Conservation (phyloP, 2,329 filamentous ascomycete species). For the Exophiala bonariae region DNA sequence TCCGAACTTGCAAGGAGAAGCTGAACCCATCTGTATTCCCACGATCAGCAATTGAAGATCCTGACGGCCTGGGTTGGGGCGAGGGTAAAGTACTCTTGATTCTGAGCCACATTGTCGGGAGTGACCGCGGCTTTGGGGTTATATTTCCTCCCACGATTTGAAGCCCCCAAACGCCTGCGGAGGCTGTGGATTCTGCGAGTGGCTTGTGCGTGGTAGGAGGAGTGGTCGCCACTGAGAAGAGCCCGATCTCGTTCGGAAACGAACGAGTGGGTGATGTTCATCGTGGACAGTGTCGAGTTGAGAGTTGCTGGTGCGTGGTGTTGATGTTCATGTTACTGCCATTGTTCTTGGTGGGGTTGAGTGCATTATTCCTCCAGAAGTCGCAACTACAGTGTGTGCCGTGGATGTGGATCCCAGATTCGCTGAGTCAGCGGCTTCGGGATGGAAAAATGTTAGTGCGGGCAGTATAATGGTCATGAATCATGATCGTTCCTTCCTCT, state of each 20-base stretch:
- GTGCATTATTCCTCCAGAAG: no score
- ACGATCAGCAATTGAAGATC: background rate
- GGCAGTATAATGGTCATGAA: no score
- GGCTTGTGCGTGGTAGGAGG: constrained; percentile 76
- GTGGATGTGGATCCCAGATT: no score
- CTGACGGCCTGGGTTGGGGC: background rate
- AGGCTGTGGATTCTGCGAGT: constrained; percentile 78
- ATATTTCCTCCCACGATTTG: constrained; percentile 86
- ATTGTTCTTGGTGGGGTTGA: no score
- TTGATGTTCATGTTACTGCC: no score
- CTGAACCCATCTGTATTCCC: constrained; percentile 63
- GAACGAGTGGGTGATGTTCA: constrained; percentile 90
- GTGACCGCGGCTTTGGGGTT: constrained; percentile 69
- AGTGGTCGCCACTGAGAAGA: constrained; percentile 85
- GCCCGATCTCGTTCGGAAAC: constrained; percentile 77
- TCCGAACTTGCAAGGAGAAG: constrained; percentile 85
- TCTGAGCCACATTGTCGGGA: constrained; percentile 70
- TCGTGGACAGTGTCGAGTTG: no score
- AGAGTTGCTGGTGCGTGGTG: no score
- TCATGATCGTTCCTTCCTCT: no score
- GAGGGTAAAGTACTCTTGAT: constrained; percentile 65
- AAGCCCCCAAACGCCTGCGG: constrained; percentile 80
- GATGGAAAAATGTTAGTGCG: no score
- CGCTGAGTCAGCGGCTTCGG: no score
- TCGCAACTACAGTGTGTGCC: no score